Evolutionary conservation across 495 filamentous ascomycete species (phyloP), one percentile per base, ranked within the genome.

Genomic region (Sphaerosporella brunnea): DNA sequence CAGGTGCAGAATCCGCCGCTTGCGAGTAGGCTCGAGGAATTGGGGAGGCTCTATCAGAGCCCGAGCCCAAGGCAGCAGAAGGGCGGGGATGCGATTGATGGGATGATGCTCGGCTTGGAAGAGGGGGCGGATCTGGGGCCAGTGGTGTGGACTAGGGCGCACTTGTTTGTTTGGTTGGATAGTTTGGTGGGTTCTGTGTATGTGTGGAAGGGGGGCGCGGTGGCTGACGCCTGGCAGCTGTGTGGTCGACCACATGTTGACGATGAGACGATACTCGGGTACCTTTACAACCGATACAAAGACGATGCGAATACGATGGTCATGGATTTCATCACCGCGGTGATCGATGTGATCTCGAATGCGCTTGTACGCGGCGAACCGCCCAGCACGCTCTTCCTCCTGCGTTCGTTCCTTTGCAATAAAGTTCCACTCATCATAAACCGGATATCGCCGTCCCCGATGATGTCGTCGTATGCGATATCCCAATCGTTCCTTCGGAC

Each of bases 351-450:
- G 2, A 66, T 95, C 16, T 80, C 86, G 1, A 93, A 92, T 58
- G 80, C 80, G 20, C 78, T 87, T 50, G 81, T 85, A 50, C 77
- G 82, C 19, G 80, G 74, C 40, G 84, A 93, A 59, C 73, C 78
- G 4, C 63, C 67, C 11, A 74, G 79, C 45, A 75, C 72, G 1
- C 79, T 81, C 53, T 79, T 83, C 47, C 58, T 88, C n/a, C 73
- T 94, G 48, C 78, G 85, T 37, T 90, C 85, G 9, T 97, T 90
- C 57, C 69, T 96, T 2, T 80, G 90, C 49, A 96, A 97, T 67
- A 94, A 94, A 61, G 66, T 96, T 2, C 90, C 92, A 0, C 56
- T 80, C 4, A 77, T 95, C 18, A 68, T 97, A 8, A 67, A 71
- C 8, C 72, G 75, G 21, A 72, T 92, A 46, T 67, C 68, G 1